Evolutionary conservation across 2,329 filamentous ascomycete species (phyloP).

Genomic region (Colletotrichum sp.): DNA sequence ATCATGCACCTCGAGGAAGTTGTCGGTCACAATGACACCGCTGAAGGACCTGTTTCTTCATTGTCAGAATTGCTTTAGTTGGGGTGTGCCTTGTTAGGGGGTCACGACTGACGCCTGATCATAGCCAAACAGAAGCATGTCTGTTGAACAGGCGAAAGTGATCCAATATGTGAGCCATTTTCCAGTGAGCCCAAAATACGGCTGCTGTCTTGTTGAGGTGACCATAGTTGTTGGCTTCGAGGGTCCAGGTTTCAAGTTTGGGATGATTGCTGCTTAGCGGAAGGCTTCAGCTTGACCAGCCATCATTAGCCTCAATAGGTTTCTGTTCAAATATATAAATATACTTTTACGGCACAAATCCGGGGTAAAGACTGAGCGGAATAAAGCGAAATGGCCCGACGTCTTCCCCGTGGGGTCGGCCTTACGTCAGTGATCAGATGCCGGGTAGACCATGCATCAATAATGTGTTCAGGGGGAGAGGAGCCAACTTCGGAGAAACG

Average conservation of each 20-base stretch:
- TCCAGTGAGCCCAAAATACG: background rate
- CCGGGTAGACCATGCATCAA: background rate
- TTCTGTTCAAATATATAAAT: background rate
- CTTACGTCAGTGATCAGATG: background rate
- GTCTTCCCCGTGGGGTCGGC: background rate
- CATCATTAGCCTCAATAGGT: background rate
- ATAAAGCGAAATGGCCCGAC: background rate
- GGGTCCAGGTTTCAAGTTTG: background rate
- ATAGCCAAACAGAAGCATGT: background rate
- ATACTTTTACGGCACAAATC: background rate
- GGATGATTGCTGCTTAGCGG: background rate
- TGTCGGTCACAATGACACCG: background rate
- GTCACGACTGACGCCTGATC: background rate
- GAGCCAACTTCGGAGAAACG: background rate
- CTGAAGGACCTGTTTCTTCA: background rate
- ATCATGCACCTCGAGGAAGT: background rate
- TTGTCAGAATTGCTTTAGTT: background rate
- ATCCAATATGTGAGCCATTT: background rate
- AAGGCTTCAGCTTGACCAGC: background rate
- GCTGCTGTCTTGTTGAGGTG: background rate
- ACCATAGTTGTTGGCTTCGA: background rate
- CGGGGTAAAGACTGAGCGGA: background rate
- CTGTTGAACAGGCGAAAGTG: background rate
- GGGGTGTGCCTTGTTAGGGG: background rate
- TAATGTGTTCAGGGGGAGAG: background rate